Conservation (phyloP, 768 basidiomycete species). For the Coprinellus micaceus region DNA sequence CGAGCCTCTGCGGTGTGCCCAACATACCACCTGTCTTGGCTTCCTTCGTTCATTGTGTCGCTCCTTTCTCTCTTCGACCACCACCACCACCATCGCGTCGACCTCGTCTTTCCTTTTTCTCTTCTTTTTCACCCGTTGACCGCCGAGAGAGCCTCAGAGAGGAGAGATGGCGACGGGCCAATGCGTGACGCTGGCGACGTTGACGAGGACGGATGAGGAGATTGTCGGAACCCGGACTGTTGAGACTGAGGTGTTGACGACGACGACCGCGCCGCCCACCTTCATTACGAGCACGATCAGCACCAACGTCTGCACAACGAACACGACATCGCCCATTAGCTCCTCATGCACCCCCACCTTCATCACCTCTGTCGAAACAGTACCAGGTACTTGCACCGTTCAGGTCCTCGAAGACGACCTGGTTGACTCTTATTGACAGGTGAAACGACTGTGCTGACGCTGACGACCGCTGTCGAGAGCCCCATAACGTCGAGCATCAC, state of each 20-base stretch:
- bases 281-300: neutral
- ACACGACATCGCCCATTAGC: neutral
- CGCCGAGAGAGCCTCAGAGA: too few species aligned
- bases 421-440: neutral
- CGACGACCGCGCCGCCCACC: neutral
- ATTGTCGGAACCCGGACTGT: neutral
- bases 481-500: neutral
- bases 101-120: too few species aligned
- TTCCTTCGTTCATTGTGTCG: too few species aligned
- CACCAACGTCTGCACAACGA: neutral
- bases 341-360: neutral
- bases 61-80: too few species aligned
- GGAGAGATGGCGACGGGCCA: too few species aligned
- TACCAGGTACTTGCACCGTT: neutral
- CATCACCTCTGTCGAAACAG: neutral
- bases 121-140: neutral
- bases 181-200: neutral
- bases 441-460: neutral
- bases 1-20: constrained; percentile 4
- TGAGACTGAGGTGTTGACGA: neutral
- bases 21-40: neutral
- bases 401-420: neutral
- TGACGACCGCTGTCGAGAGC: neutral
- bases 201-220: neutral
- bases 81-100: too few species aligned